Evolutionary conservation across 441 rosid species (phyloP).

Genomic region (Populus hybrid): DNA sequence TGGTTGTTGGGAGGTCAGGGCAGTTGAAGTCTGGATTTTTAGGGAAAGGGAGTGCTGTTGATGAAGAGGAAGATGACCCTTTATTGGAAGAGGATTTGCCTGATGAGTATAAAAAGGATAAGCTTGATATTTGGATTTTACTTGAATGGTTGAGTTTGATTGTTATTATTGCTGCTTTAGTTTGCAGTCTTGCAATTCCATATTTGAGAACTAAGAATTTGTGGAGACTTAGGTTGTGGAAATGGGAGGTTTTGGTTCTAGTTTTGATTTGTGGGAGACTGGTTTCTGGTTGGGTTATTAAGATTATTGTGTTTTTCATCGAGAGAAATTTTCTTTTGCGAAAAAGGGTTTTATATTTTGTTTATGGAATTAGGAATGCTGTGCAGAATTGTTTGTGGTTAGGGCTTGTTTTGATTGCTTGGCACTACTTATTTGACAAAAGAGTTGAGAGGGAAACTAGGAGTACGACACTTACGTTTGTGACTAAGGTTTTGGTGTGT

Average conservation of each 20-base stretch:
- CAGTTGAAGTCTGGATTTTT: slow-evolving; percentile 49
- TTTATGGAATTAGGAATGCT: slow-evolving; percentile 61
- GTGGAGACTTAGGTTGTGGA: slow-evolving; percentile 70
- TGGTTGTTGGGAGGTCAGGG: slow-evolving; percentile 38
- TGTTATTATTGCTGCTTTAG: slow-evolving; percentile 40
- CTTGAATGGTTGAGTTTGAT: slow-evolving; percentile 71
- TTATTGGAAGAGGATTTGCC: slow-evolving; percentile 63
- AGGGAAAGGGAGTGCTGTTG: slow-evolving; percentile 31
- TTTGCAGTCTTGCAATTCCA: slow-evolving; percentile 35
- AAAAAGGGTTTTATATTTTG: slow-evolving; percentile 68
- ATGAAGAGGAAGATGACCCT: slow-evolving; percentile 63
- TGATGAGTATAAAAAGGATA: slow-evolving; percentile 40
- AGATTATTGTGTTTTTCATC: slow-evolving; percentile 51
- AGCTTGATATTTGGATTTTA: slow-evolving; percentile 35
- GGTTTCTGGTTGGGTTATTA: slow-evolving; percentile 85
- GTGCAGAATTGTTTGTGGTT: slow-evolving; percentile 82
- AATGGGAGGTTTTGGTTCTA: slow-evolving; percentile 62
- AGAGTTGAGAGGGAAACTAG: slow-evolving; percentile 42
- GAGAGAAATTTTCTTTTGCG: slow-evolving; percentile 63
- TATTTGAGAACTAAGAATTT: slow-evolving; percentile 27
- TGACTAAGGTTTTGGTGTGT: slow-evolving; percentile 56
- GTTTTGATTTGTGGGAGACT: slow-evolving; percentile 83
- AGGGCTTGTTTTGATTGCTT: slow-evolving; percentile 58
- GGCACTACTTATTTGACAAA: slow-evolving; percentile 57
- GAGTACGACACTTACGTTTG: slow-evolving; percentile 32